These are phyloP conservation scores for Aspergillus mulundensis DNA, from an alignment of 495 filamentous ascomycete genomes.

Conservation along the genomic window DNA sequence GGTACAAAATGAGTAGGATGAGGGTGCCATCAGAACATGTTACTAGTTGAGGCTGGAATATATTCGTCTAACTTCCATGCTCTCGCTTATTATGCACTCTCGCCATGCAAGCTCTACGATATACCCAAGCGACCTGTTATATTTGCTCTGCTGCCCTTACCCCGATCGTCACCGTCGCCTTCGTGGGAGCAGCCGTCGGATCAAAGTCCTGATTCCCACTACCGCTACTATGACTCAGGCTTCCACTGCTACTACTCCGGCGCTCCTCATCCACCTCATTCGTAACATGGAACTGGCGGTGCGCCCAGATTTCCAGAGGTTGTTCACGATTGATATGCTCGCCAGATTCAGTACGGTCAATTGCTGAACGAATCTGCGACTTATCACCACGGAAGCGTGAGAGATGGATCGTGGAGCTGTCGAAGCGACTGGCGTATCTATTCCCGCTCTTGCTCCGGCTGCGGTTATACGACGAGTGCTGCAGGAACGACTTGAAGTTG, in stretches of 20 bases:
- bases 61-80: too few relatives aligned
- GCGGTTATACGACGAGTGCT: conserved; percentile 8
- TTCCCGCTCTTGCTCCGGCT: conserved; percentile 1
- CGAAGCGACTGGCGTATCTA: conserved; percentile 6
- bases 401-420: conserved; percentile 11
- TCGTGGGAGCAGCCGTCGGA: neutral
- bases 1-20: too few relatives aligned
- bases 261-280: conserved; percentile 12
- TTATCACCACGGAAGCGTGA: conserved; percentile 9
- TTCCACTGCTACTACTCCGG: neutral
- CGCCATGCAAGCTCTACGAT: too few relatives aligned
- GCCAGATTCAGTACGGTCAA: conserved; percentile 8
- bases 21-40: too few relatives aligned
- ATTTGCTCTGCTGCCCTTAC: too few relatives aligned
- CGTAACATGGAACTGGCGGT: conserved; percentile 19
- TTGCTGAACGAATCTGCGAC: conserved; percentile 1
- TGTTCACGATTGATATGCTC: conserved; percentile 10
- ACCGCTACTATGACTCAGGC: neutral
- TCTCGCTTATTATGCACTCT: too few relatives aligned
- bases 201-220: neutral
- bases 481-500: conserved; percentile 9
- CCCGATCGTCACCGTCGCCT: neutral
- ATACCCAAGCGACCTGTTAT: too few relatives aligned
- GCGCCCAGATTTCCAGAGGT: conserved; percentile 21
- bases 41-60: too few relatives aligned